Percentiles rank a stretch among this genome's conserved stretches.
These are phyloP conservation scores for Pharus latifolius DNA, from an alignment of 176 grass and related monocot species.

Conservation along the genomic window DNA sequence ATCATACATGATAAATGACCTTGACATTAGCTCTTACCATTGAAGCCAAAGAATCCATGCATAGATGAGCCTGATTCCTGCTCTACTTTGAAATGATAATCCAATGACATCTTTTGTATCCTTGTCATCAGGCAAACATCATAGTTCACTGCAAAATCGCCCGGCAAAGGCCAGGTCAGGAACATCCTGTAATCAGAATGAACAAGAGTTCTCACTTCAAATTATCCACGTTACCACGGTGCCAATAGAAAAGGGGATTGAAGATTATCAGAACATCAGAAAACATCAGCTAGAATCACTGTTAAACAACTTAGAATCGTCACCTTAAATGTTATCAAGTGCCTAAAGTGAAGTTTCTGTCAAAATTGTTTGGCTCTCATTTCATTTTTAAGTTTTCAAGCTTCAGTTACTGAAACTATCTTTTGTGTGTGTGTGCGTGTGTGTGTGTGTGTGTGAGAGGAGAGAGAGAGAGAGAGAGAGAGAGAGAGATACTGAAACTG, in stretches of 20 bases:
- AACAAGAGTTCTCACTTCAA: conserved; percentile 40
- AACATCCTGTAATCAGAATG: conserved; percentile 56
- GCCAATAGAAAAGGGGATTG: not conserved
- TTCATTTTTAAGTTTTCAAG: not conserved
- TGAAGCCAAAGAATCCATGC: conserved; percentile 81
- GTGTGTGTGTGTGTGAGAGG: no score
- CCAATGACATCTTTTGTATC: conserved; percentile 99
- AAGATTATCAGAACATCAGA: conserved; percentile 1
- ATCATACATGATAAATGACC: not conserved
- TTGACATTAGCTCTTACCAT: conserved; percentile 38
- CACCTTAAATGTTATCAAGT: not conserved
- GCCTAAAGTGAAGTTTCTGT: not conserved
- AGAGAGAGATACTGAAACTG: no score
- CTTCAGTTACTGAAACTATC: not conserved
- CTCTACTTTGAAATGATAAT: conserved; percentile 97
- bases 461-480: no score
- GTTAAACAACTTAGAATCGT: not conserved
- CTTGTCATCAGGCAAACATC: conserved; percentile 82
- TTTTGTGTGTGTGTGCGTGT: no score
- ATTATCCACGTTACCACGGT: conserved; percentile 18
- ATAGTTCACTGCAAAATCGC: conserved; percentile 92
- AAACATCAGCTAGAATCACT: not conserved
- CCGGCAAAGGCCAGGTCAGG: conserved; percentile 57
- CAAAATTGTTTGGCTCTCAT: not conserved
- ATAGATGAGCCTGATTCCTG: conserved; percentile 88